These are phyloP conservation scores for Prunus padus DNA, from an alignment of 306 rosid genomes.

Conservation along the genomic window DNA sequence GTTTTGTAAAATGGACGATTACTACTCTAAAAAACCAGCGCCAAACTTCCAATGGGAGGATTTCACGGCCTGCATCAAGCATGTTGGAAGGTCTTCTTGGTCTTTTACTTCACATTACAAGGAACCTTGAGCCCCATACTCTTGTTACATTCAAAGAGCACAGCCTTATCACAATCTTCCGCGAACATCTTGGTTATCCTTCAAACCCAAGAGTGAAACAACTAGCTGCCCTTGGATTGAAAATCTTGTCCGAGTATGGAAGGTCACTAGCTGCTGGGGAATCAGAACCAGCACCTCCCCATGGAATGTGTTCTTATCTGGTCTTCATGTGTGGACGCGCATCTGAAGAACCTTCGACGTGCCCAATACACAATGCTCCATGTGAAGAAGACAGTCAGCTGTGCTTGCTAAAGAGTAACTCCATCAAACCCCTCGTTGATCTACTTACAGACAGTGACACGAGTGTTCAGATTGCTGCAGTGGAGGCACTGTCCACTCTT, in stretches of 20 bases:
- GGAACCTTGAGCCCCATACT: conserved; percentile 36
- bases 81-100: conserved; percentile 67
- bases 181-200: conserved; percentile 43
- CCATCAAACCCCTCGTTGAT: conserved; percentile 46
- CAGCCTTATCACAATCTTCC: conserved; percentile 43
- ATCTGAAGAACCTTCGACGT: conserved; percentile 24
- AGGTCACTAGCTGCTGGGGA: conserved; percentile 29
- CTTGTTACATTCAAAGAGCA: conserved; percentile 41
- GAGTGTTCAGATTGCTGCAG: conserved; percentile 43
- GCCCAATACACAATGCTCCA: conserved; percentile 40
- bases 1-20: conserved; percentile 44
- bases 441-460: conserved; percentile 46
- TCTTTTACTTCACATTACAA: conserved; percentile 46
- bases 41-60: conserved; percentile 31
- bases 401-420: conserved; percentile 45
- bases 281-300: conserved; percentile 24
- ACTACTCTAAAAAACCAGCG: conserved; percentile 36
- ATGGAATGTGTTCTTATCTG: conserved; percentile 30
- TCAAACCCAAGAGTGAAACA: conserved; percentile 47
- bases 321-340: conserved; percentile 40
- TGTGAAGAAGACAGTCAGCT: conserved; percentile 41
- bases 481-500: conserved; percentile 48
- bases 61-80: conserved; percentile 37
- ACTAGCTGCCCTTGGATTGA: conserved; percentile 49
- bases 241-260: conserved; percentile 54